Evolutionary conservation across 768 basidiomycete species (phyloP), one percentile per base, ranked within the genome.

Genomic region (Kwoniella mangroviensis): DNA sequence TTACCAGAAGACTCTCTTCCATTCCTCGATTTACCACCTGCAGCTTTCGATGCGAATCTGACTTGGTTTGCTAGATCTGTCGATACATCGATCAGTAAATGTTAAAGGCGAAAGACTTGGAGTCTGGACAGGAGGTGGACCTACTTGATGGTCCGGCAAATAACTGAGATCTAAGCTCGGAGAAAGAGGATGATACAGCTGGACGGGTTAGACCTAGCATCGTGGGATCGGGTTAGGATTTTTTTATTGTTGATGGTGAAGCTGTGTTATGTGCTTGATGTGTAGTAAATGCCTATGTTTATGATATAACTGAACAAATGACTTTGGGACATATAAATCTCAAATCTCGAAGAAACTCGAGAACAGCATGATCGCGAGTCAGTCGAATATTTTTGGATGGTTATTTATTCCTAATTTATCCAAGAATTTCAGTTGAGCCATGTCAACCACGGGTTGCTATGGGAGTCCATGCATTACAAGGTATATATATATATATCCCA

Each of bases 41-140:
- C 96, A 53, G 93, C 90, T 84, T 99, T 99, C 67, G 97, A 98
- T 43, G 97, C 94, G 13, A 91, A 96, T 80, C 96, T 90, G 59
- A 96, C 86, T 53, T 73, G 68, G 40, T 41, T 63, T 11, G 59
- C 52, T 21, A 71, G 61, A 17, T 53, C 71, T 75, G 52, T 17
- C 54, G 17, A 41, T 55, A 7, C 0, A 6, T 12, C 19, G 22
- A 55, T 55, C 12, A 55, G 19, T 55, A 26, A 24, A 55, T 11
- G 19, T 55, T 7, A 7, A 7, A 34, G 34, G 9, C 34, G 34
- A 34, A 34, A 34, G 34, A 34, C 34, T 34, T 34, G 34, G 34
- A 7, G 5, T 55, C 13, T 55, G 19, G 5, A n/a, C 22, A 12
- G 12, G 53, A 17, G 7, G 24, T 9, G 19, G 19, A 73, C 78